Base-by-base conservation (phyloP, 2,329 filamentous ascomycete genomes). In the Diaporthe capsici region DNA sequence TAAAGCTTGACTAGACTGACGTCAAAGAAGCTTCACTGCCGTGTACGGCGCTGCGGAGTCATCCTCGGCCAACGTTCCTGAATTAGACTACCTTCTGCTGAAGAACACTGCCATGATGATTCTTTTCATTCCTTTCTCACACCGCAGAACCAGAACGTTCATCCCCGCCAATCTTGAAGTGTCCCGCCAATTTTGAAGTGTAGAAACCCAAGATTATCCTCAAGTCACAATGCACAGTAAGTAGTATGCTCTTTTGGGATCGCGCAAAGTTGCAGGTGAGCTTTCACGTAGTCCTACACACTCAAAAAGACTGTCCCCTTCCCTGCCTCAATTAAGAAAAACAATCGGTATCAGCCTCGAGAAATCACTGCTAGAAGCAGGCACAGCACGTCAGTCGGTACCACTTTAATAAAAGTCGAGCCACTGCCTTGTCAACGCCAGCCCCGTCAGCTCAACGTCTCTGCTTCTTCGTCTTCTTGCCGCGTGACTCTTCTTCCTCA, bases 401-500 rank as follows among this genome's bases (percentile, higher is more conserved):
- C n/a, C 39, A 47, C 39, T n/a, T 47, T n/a, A 4, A 39, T 39
- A 47, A 22, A n/a, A 39, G 20, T 28, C 20, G 28, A n/a, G 47
- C 13, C 39, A 31, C 44, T 60, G 71, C 31, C 28, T 28, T 37
- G 28, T 65, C 57, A 42, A 17, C 13, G n/a, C 28, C 25, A 34
- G 20, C 53, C 22, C 31, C 17, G 25, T 15, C 55, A 22, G 28
- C 25, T 55, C 67, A 75, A 42, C 61, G 61, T 37, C 63, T 76
- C 65, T 53, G 60, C 72, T 31, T 73, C 92, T 87, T 91, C 92
- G 88, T 92, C 90, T 92, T 95, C 92, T 90, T 93, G 87, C 79
- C 88, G 87, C 87, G 91, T 70, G 94, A 83, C 78, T 95, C 94
- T 79, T 98, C 95, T 86, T 94, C 95, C 77, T 96, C 94, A 75